Base-by-base conservation (phyloP, 768 basidiomycete genomes). In the Peribolospora kevripleyi region DNA sequence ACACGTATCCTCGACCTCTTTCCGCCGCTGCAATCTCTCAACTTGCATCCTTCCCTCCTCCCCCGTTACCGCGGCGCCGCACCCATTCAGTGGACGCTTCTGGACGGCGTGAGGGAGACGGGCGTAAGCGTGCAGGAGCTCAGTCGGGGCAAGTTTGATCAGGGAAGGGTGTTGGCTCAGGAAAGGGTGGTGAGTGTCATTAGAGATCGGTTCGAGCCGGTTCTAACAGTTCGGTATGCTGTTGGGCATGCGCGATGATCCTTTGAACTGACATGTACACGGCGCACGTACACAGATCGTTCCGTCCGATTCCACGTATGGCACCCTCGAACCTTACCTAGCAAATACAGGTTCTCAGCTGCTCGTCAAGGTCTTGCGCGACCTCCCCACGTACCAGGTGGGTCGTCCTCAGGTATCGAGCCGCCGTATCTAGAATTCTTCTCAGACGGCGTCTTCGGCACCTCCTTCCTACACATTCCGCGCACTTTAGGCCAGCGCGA, bases 1-100 rank as follows among this genome's bases (percentile, higher is more conserved):
- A 42, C 55, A 3, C n/a, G 49, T 7, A 48, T 64, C 41, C 59
- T 64, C 6, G 48, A 52, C 3, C 54, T 9, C 9, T 61, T 63
- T 52, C 37, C 2, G 14, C 59, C 57, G 1, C 55, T 63, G 39
- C 56, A 61, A 51, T 38, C 59, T 0, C 57, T 64, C 36, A 64
- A 64, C 55, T 57, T 63, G 3, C 63, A 64, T 51, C 63, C 63
- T 4, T 61, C 62, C 1, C 47, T 64, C 2, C 57, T 64, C 3
- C 63, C 63, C 3, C 11, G 48, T 3, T 62, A 60, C 45, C 53
- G 61, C 41, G 63, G 63, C 3, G 60, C 63, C 0, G 60, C 63
- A 0, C 63, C 63, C 14, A 61, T 64, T 3, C 63, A 64, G 53
- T 60, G 58, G 54, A 41, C 58, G 3, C 54, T 64, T 45, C 46